These are phyloP conservation scores for Ophiocordyceps australis DNA, from an alignment of 2,329 filamentous ascomycete genomes.

Conservation along the genomic window DNA sequence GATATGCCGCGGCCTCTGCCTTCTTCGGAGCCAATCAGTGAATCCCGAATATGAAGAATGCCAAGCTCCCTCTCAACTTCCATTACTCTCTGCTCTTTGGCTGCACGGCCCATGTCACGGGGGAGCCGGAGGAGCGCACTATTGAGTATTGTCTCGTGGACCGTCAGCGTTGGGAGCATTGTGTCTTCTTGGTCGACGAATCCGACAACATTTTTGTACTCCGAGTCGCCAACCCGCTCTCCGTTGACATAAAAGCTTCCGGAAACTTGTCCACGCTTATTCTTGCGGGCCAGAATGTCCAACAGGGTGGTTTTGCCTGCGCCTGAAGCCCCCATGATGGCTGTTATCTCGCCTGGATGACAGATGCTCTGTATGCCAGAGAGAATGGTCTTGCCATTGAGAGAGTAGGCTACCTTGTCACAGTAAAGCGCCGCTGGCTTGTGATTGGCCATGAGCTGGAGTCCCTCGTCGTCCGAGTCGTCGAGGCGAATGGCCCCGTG, in stretches of 20 bases:
- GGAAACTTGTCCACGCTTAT: conserved; percentile 64
- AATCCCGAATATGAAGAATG: conserved; percentile 85
- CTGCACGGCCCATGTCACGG: conserved; percentile 66
- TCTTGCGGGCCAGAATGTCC: conserved; percentile 90
- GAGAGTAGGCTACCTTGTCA: conserved; percentile 66
- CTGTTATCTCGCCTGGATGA: conserved; percentile 87
- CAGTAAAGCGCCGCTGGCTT: conserved; percentile 82
- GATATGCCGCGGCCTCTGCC: conserved; percentile 89
- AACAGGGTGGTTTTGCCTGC: conserved; percentile 96
- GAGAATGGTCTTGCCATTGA: conserved; percentile 81
- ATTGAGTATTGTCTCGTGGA: conserved; percentile 93
- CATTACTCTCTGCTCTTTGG: conserved; percentile 81
- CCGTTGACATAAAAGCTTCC: conserved; percentile 90
- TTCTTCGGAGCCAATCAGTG: conserved; percentile 90
- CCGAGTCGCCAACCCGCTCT: conserved; percentile 65
- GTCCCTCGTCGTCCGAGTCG: conserved; percentile 74
- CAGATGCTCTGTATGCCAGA: conserved; percentile 66
- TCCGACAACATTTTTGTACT: conserved; percentile 83
- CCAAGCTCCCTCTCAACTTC: conserved; percentile 94
- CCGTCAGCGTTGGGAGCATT: conserved; percentile 86
- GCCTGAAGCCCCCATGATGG: conserved; percentile 95
- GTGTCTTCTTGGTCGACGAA: conserved; percentile 98
- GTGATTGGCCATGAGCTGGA: conserved; percentile 78
- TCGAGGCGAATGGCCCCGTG: conserved; percentile 68
- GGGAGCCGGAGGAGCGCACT: conserved; percentile 87